Percentiles rank a stretch among this genome's conserved stretches.
Conservation (phyloP, 192 early-diverging fungal species). For the Helicostylum pulchrum region DNA sequence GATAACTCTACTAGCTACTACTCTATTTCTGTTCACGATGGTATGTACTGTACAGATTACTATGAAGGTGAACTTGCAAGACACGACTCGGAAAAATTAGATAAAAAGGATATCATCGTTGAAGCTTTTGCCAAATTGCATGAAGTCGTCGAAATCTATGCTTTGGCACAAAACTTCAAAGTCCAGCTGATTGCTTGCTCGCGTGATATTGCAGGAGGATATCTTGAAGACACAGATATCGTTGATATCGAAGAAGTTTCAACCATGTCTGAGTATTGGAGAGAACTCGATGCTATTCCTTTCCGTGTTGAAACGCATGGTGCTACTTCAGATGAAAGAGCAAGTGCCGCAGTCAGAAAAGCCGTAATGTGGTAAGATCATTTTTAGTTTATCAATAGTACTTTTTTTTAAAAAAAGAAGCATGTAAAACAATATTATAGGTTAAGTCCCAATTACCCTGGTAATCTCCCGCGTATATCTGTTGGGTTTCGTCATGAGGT, state of each 20-base stretch:
- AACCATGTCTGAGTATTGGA: constrained; percentile 60
- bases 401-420: not conserved
- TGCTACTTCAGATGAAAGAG: constrained; percentile 61
- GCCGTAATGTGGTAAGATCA: constrained; percentile 51
- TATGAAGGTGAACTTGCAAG: constrained; percentile 46
- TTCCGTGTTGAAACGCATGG: constrained; percentile 67
- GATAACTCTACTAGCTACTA: constrained; percentile 41
- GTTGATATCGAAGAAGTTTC: constrained; percentile 37
- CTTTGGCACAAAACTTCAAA: constrained; percentile 59
- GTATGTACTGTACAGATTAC: constrained; percentile 57
- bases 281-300: constrained; percentile 73
- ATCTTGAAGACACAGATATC: constrained; percentile 29
- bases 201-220: constrained; percentile 39
- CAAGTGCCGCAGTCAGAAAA: constrained; percentile 71
- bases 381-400: not conserved
- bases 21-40: constrained; percentile 70
- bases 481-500: constrained; percentile 66
- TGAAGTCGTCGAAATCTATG: constrained; percentile 49
- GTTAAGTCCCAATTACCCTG: constrained; percentile 67
- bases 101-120: constrained; percentile 10
- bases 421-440: constrained; percentile 11
- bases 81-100: constrained; percentile 4
- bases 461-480: constrained; percentile 69
- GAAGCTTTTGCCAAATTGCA: constrained; percentile 55
- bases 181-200: constrained; percentile 66